Conservation (phyloP, 345 rosid species). For the Gossypium herbaceum region DNA sequence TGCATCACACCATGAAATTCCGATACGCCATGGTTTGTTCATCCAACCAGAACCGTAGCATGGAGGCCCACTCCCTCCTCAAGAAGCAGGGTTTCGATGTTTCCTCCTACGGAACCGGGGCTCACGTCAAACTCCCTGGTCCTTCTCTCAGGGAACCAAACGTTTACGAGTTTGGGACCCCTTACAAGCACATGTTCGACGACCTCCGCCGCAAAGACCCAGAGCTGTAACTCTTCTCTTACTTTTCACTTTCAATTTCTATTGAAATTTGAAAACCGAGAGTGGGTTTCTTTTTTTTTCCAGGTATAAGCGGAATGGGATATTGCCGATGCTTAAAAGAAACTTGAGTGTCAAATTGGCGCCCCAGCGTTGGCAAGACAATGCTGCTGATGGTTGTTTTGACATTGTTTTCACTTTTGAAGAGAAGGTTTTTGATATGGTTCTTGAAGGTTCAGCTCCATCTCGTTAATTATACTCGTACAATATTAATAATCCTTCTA, state of each 20-base stretch:
- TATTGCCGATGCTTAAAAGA: conserved; percentile 92
- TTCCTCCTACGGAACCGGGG: conserved; percentile 90
- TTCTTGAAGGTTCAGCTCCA: conserved; percentile 60
- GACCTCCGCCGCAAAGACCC: conserved; percentile 96
- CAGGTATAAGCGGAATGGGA: conserved; percentile 94
- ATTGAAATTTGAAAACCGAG: neutral
- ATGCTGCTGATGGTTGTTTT: conserved; percentile 80
- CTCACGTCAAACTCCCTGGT: conserved; percentile 88
- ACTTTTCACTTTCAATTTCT: neutral
- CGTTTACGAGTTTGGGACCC: conserved; percentile 93
- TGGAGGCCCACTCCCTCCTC: conserved; percentile 84
- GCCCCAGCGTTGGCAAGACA: conserved; percentile 97
- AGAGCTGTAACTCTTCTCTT: conserved; percentile 53
- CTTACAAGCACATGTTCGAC: conserved; percentile 92
- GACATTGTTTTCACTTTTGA: conserved; percentile 79
- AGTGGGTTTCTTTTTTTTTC: neutral
- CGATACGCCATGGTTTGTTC: conserved; percentile 94
- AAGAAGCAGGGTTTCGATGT: conserved; percentile 91
- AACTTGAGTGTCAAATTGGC: conserved; percentile 69
- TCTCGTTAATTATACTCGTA: neutral
- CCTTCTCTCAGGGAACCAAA: conserved; percentile 86
- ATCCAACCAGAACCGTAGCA: conserved; percentile 83
- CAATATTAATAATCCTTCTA: too few species aligned
- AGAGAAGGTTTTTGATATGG: conserved; percentile 90
- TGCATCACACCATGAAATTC: conserved; percentile 39